Conservation (phyloP, 225 moss, liverwort and hornwort species). For the Neckera pumila region DNA sequence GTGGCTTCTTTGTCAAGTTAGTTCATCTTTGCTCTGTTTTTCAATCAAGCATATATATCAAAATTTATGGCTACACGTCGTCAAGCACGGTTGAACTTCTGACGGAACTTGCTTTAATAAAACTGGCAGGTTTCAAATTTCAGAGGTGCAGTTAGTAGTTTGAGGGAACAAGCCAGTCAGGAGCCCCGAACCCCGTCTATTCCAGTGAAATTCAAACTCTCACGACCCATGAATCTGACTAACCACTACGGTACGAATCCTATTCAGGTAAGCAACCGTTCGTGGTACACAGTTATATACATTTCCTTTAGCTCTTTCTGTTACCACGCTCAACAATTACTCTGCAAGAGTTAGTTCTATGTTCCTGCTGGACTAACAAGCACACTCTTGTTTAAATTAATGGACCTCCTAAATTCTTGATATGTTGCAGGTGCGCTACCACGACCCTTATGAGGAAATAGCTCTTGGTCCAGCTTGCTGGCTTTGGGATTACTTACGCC, state of each 20-base stretch:
- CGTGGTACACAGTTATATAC: not conserved
- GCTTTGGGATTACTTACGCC: slow-evolving; percentile 96
- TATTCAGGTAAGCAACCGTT: slow-evolving; percentile 21
- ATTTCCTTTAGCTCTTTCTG: not conserved
- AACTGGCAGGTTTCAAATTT: slow-evolving; percentile 54
- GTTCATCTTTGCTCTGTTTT: not conserved
- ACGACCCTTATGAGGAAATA: slow-evolving; percentile 81
- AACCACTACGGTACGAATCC: slow-evolving; percentile 48
- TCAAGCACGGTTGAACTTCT: not conserved
- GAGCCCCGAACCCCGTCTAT: slow-evolving; percentile 49
- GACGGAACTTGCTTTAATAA: not conserved
- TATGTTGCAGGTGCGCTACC: slow-evolving; percentile 64
- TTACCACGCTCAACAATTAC: not conserved
- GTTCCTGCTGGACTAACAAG: not conserved
- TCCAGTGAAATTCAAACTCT: slow-evolving; percentile 62
- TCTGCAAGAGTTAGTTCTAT: not conserved
- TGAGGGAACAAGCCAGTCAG: slow-evolving; percentile 92
- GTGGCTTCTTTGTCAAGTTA: not conserved
- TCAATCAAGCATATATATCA: not conserved
- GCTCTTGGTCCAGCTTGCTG: slow-evolving; percentile 95
- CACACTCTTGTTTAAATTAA: not conserved
- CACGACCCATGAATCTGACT: slow-evolving; percentile 21
- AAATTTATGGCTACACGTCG: not conserved
- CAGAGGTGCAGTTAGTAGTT: slow-evolving; percentile 73
- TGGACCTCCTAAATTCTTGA: not conserved